Evolutionary conservation across 208 protist genomes (phyloP).

Genomic region (Borovskyia barvae): DNA sequence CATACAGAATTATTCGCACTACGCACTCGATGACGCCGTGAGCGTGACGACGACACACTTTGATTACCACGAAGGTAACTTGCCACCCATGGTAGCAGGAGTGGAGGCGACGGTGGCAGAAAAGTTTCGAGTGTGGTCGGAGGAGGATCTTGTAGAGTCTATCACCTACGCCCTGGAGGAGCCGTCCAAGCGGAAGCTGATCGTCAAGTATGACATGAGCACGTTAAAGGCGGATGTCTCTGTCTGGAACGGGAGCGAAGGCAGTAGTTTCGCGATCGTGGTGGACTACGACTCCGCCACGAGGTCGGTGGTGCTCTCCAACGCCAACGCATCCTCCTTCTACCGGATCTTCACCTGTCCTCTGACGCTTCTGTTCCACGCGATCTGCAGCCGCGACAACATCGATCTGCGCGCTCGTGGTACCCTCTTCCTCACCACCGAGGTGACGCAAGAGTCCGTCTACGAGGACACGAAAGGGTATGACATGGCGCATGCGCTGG

Average conservation of each 20-base stretch:
- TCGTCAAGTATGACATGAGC: slow-evolving; percentile 76
- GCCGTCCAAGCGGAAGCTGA: slow-evolving; percentile 48
- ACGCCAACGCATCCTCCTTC: slow-evolving; percentile 65
- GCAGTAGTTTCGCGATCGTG: slow-evolving; percentile 79
- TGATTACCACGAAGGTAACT: slow-evolving; percentile 48
- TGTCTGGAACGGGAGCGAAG: slow-evolving; percentile 83
- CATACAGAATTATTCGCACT: slow-evolving; percentile 80
- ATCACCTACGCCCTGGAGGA: slow-evolving; percentile 50
- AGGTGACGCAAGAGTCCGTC: slow-evolving; percentile 38
- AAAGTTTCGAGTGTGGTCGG: slow-evolving; percentile 34
- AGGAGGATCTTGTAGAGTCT: slow-evolving; percentile 43
- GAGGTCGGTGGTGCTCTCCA: slow-evolving; percentile 63
- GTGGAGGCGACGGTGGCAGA: slow-evolving; percentile 9
- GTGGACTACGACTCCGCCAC: slow-evolving; percentile 61
- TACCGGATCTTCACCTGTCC: slow-evolving; percentile 74
- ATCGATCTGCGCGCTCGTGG: slow-evolving; percentile 62
- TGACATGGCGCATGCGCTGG: slow-evolving; percentile 77
- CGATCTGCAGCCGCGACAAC: slow-evolving; percentile 54
- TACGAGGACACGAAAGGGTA: slow-evolving; percentile 79
- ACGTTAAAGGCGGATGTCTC: slow-evolving; percentile 41
- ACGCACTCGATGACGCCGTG: slow-evolving; percentile 64
- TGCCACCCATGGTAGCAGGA: slow-evolving; percentile 23
- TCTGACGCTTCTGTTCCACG: slow-evolving; percentile 54
- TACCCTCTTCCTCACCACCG: slow-evolving; percentile 58
- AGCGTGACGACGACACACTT: slow-evolving; percentile 63